Percentiles rank a stretch among this genome's conserved stretches.
Evolutionary conservation across 2,329 filamentous ascomycete species (phyloP).

Genomic region (Aspergillus proliferans): DNA sequence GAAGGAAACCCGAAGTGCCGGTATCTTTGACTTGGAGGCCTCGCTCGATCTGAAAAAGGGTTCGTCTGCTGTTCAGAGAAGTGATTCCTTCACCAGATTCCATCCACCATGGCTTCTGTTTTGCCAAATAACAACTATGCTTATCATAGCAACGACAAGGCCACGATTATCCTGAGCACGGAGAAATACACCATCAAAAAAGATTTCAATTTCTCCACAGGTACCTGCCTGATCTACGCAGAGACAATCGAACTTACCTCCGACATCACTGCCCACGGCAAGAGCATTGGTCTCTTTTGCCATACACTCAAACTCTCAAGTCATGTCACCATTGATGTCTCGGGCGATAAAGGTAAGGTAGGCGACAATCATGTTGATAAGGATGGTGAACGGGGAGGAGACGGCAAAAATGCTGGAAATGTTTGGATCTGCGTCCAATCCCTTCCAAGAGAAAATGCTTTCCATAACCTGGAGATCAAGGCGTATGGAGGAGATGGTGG

Average conservation of each 20-base stretch:
- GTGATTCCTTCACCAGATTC: not conserved
- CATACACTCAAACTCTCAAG: not conserved
- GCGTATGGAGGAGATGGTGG: not conserved
- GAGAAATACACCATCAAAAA: not conserved
- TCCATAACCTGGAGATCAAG: not conserved
- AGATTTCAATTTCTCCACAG: not conserved
- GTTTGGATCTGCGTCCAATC: not conserved
- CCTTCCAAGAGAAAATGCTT: not conserved
- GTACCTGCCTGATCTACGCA: not conserved
- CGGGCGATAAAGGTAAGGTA: not conserved
- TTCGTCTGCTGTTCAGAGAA: too few species aligned
- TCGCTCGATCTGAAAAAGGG: too few species aligned
- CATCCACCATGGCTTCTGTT: not conserved
- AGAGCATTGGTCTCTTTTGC: not conserved
- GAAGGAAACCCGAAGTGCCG: too few species aligned
- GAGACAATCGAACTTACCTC: not conserved
- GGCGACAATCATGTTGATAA: not conserved
- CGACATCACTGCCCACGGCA: not conserved
- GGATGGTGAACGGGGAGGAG: not conserved
- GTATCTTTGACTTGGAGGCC: too few species aligned
- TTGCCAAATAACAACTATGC: not conserved
- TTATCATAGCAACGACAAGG: not conserved
- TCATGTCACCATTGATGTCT: not conserved
- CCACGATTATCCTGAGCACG: not conserved
- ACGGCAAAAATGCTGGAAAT: not conserved